Percentiles rank a stretch among this genome's conserved stretches.
Evolutionary conservation across 495 filamentous ascomycete genomes (phyloP).

Genomic region (Beverwykella pulmonaria): DNA sequence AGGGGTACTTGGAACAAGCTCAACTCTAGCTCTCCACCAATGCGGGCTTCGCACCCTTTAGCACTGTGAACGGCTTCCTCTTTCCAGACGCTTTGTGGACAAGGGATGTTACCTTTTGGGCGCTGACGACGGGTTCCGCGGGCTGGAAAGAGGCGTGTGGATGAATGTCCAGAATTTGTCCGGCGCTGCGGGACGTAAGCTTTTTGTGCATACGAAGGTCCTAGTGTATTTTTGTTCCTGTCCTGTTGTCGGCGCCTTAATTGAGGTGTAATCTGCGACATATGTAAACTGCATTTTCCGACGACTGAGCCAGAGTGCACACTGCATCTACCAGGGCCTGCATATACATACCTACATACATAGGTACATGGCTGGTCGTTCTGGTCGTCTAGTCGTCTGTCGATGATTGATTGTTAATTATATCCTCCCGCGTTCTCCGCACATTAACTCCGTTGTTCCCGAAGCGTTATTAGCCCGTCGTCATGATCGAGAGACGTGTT

Average conservation of each 20-base stretch:
- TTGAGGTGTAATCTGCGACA: too few relatives aligned
- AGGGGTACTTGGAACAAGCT: conserved; percentile 36
- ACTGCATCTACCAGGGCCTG: background rate
- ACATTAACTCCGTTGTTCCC: background rate
- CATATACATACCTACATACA: background rate
- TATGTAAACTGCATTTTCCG: background rate
- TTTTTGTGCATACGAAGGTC: background rate
- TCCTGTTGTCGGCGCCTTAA: too few relatives aligned
- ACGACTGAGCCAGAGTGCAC: background rate
- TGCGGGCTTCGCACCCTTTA: conserved; percentile 11
- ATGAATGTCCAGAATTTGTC: background rate
- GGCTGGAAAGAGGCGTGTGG: background rate
- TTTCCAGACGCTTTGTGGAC: background rate
- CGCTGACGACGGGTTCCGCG: background rate
- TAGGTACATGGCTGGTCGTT: background rate
- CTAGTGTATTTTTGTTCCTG: background rate
- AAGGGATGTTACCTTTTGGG: conserved; percentile 1
- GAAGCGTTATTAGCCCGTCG: background rate
- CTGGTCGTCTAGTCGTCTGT: background rate
- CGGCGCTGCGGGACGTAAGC: background rate
- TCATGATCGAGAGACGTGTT: conserved; percentile 5
- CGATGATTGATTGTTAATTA: conserved; percentile 1
- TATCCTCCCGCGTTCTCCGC: conserved; percentile 1
- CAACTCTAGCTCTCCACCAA: conserved; percentile 29
- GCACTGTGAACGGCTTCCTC: background rate